These are phyloP conservation scores for Yamadazyma aaseri DNA, from an alignment of 1,139 yeast species.

Conservation along the genomic window DNA sequence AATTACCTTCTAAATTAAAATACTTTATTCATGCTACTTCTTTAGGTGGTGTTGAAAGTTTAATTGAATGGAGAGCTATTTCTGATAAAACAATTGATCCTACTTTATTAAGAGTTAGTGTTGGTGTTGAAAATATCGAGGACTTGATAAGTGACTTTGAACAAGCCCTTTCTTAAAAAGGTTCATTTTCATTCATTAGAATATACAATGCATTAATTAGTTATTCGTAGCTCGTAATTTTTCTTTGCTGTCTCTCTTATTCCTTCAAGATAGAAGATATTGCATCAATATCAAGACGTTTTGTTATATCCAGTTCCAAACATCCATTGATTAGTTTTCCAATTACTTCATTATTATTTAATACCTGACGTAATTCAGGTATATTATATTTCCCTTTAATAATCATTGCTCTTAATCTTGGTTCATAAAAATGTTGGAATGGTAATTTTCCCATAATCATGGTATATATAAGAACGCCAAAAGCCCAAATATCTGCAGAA, in stretches of 20 bases:
- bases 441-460: constrained; percentile 76
- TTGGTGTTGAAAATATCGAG: constrained; percentile 73
- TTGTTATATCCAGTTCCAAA: constrained; percentile 48
- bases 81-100: constrained; percentile 65
- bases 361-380: constrained; percentile 39
- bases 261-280: constrained; percentile 7
- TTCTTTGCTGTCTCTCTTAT: too few species aligned
- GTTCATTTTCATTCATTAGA: not conserved
- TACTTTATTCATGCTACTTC: constrained; percentile 89
- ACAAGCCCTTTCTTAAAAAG: constrained; percentile 18
- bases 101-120: constrained; percentile 65
- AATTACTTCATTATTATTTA: constrained; percentile 29
- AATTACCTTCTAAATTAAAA: constrained; percentile 64
- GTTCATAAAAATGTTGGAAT: constrained; percentile 79
- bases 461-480: constrained; percentile 76
- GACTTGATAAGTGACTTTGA: constrained; percentile 69
- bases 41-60: constrained; percentile 89
- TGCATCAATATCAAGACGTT: constrained; percentile 48
- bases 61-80: constrained; percentile 87
- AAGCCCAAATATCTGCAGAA: constrained; percentile 85
- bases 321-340: constrained; percentile 54
- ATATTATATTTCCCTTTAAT: constrained; percentile 62
- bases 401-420: constrained; percentile 72
- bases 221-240: constrained; percentile 3
- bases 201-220: not conserved